These are phyloP conservation scores for Rhizopus microsporus DNA, from an alignment of 371 early-diverging fungal species.

Conservation along the genomic window DNA sequence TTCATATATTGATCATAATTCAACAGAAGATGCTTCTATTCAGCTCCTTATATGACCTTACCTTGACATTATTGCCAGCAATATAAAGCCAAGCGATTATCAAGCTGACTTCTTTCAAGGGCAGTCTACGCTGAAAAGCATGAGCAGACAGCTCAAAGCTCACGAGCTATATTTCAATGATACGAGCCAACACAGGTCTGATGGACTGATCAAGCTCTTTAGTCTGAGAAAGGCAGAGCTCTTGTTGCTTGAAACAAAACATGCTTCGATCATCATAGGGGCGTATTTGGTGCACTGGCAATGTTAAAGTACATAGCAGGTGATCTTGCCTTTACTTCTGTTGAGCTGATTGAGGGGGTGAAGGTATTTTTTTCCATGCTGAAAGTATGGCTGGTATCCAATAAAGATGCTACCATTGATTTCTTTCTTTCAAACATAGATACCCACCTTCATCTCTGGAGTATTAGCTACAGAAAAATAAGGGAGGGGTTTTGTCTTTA, in stretches of 20 bases:
- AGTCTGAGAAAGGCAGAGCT: slow-evolving; percentile 8
- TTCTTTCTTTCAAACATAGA: slow-evolving; percentile 7
- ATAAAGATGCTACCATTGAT: background rate
- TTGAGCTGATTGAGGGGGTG: slow-evolving; percentile 1
- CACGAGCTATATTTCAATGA: slow-evolving; percentile 3
- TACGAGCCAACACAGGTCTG: slow-evolving; percentile 8
- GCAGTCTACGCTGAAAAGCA: background rate
- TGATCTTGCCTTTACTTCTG: slow-evolving; percentile 8
- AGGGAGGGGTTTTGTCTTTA: too few species aligned
- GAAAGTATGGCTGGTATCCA: slow-evolving; percentile 7
- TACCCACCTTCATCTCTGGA: slow-evolving; percentile 11
- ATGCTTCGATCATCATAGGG: slow-evolving; percentile 15
- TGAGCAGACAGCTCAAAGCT: slow-evolving; percentile 9
- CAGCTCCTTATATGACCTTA: slow-evolving; percentile 13
- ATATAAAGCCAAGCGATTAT: background rate
- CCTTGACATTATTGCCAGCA: background rate
- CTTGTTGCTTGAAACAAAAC: slow-evolving; percentile 9
- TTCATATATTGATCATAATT: slow-evolving; percentile 3
- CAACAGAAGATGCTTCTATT: slow-evolving; percentile 13
- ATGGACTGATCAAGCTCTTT: slow-evolving; percentile 11
- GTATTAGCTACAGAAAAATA: slow-evolving; percentile 6
- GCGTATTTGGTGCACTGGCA: slow-evolving; percentile 13
- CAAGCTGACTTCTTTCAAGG: slow-evolving; percentile 1
- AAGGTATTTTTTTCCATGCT: slow-evolving; percentile 14
- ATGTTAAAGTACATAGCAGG: slow-evolving; percentile 13